A percentile compares a stretch with the other conserved stretches of the same genome.
Conservation (phyloP, 164 flowering plant genomes). For the Liriodendron chinense region DNA sequence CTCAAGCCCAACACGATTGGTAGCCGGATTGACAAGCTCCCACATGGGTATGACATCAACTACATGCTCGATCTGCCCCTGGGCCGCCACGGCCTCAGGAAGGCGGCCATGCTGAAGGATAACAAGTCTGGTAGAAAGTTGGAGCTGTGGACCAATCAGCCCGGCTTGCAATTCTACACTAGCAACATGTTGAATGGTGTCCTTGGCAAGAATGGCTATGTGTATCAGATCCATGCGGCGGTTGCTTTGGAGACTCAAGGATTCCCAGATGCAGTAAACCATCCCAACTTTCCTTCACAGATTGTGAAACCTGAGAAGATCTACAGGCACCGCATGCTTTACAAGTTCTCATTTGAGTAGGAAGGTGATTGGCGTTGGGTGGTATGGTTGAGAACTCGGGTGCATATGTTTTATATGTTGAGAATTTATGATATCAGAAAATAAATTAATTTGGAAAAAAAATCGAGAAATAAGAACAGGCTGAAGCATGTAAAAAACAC, state of each 20-base stretch:
- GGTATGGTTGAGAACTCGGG: no score
- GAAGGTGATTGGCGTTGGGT: not conserved
- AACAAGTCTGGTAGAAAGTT: constrained; percentile 48
- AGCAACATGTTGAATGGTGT: constrained; percentile 33
- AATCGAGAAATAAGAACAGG: no score
- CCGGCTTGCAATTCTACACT: constrained; percentile 77
- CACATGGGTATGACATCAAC: constrained; percentile 66
- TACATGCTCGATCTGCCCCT: constrained; percentile 42
- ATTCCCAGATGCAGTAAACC: constrained; percentile 82
- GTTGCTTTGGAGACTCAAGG: constrained; percentile 78
- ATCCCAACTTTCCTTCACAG: constrained; percentile 78
- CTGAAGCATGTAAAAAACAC: no score
- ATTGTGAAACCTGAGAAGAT: constrained; percentile 52
- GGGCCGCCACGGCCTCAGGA: constrained; percentile 20
- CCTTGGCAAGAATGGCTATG: constrained; percentile 62
- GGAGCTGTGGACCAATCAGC: constrained; percentile 52
- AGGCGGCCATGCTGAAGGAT: constrained; percentile 46
- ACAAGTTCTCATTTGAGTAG: constrained; percentile 31
- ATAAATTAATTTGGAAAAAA: no score
- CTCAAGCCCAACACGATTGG: constrained; percentile 36
- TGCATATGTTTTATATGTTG: no score
- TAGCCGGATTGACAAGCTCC: constrained; percentile 42
- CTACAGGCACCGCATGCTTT: constrained; percentile 59
- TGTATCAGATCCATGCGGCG: constrained; percentile 43
- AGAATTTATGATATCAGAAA: no score